Base-by-base conservation (phyloP, 164 flowering plant genomes). In the Paratinospora sagittata region DNA sequence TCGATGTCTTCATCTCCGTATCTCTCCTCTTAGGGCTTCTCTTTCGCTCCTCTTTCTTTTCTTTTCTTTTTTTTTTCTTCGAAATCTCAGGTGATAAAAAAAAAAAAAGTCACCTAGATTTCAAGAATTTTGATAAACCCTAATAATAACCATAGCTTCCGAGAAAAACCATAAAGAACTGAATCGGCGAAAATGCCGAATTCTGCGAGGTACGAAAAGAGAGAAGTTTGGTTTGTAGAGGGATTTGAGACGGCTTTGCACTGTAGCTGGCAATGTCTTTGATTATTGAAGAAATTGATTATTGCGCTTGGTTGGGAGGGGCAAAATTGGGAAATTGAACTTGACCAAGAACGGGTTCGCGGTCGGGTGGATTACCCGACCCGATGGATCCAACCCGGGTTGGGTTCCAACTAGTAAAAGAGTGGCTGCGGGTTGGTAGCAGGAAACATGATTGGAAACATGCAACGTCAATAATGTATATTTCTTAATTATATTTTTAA, bases 1-100 rank as follows among this genome's bases (percentile, higher is more conserved):
- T 80, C 55, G 95, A 84, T 1, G 92, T 78, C 80, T 79, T 82
- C 92, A 85, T 86, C 78, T 36, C 37, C 52, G 60, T 70, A 27
- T 63, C 62, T 47, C 27, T 12, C 13, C 6, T 36, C n/a, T 49
- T 47, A 11, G 60, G 73, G 64, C 65, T 71, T 62, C 33, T 23
- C 41, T 19, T 67, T 43, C 69, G 24, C 24, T 19, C 24, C 61
- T 3, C 19, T 30, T 64, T 30, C 17, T 64, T 64, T 23, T 21
- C 26, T 27, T 4, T 58, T 24, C 33, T 33, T 39, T 63, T 66
- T 24, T 39, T 24, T n/a, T 12, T 33, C 67, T 64, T 64, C 24
- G 7, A 64, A 6, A 64, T 30, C 58, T 2, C 58, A 17, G 23
- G 8, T n/a, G 23, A n/a, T n/a, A 30, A 30, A 1, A 30, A 4